A percentile compares a stretch with the other conserved stretches of the same genome.
Evolutionary conservation across 352 stramenopile genomes (phyloP).

Genomic region (Phytopythium ostracodes): DNA sequence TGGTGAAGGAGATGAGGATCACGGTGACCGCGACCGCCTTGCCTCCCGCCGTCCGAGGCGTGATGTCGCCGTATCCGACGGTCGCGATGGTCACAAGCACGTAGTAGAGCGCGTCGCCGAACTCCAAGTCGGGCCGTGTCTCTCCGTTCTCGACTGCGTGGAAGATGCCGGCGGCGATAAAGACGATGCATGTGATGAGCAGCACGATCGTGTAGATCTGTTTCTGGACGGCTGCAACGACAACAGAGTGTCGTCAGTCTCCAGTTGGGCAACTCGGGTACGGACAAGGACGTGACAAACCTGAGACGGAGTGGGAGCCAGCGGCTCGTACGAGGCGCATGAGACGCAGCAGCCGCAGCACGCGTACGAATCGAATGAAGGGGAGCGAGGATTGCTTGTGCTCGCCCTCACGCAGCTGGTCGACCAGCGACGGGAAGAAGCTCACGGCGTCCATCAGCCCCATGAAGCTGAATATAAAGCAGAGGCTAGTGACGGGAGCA

Average conservation of each 20-base stretch:
- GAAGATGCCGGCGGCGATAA: conserved; percentile 57
- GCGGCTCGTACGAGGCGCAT: conserved; percentile 45
- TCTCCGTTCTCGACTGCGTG: conserved; percentile 42
- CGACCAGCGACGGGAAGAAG: conserved; percentile 48
- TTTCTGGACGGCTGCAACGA: conserved; percentile 41
- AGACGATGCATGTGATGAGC: conserved; percentile 59
- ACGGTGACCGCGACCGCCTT: conserved; percentile 40
- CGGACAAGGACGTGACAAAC: conserved; percentile 1
- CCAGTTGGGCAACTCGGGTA: not conserved
- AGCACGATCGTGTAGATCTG: conserved; percentile 65
- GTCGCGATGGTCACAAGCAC: conserved; percentile 54
- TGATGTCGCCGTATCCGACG: conserved; percentile 53
- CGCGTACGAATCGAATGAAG: conserved; percentile 59
- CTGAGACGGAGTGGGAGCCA: conserved; percentile 39
- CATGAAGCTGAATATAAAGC: conserved; percentile 47
- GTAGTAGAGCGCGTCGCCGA: conserved; percentile 58
- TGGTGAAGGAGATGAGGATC: conserved; percentile 54
- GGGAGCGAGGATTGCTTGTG: conserved; percentile 27
- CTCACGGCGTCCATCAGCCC: conserved; percentile 56
- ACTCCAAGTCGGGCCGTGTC: conserved; percentile 28
- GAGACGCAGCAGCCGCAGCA: conserved; percentile 52
- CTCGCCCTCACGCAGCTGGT: conserved; percentile 18
- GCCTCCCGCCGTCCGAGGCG: conserved; percentile 32
- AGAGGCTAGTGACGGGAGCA: conserved; percentile 5
- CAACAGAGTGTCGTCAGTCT: not conserved